A percentile compares a stretch with the other conserved stretches of the same genome.
phyloP scores from a whole-genome alignment of 352 stramenopile species.

The Globisporangium echinulatum region DNA sequence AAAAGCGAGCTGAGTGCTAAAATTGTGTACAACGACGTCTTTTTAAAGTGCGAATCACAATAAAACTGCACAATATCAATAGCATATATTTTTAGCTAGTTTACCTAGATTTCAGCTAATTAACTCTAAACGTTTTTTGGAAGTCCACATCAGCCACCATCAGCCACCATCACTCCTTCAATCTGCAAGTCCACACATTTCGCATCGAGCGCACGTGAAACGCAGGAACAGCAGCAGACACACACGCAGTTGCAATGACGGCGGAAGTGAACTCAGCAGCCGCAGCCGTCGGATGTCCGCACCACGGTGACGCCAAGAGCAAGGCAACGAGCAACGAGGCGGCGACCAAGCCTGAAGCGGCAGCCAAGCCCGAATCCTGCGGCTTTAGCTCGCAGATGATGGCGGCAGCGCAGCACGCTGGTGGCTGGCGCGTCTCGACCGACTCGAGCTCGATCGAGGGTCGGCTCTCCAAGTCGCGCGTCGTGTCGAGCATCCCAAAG shows the following conservation, averaged over 20 bases:
- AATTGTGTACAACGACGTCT: too few species aligned
- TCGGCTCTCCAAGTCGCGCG: slow-evolving; percentile 78
- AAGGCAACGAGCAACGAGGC: background rate
- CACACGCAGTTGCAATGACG: slow-evolving; percentile 29
- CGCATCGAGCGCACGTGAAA: too few species aligned
- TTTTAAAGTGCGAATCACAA: too few species aligned
- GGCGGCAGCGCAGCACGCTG: slow-evolving; percentile 34
- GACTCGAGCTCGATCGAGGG: slow-evolving; percentile 14
- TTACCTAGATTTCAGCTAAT: too few species aligned
- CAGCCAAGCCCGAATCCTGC: slow-evolving; percentile 11
- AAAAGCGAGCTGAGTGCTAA: too few species aligned
- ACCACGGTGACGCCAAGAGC: slow-evolving; percentile 19
- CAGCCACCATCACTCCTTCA: too few species aligned
- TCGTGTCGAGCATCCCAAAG: slow-evolving; percentile 94
- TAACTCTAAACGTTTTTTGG: too few species aligned
- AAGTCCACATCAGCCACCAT: too few species aligned
- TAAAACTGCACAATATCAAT: too few species aligned
- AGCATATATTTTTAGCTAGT: too few species aligned
- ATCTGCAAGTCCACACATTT: too few species aligned
- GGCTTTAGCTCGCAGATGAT: slow-evolving; percentile 65
- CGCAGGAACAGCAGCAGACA: background rate
- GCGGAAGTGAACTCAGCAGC: slow-evolving; percentile 62
- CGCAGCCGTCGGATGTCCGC: slow-evolving; percentile 39
- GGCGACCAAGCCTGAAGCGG: background rate
- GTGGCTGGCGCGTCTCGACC: slow-evolving; percentile 26